These are phyloP conservation scores for Hypoxylon sp. DNA, from an alignment of 2,329 filamentous ascomycete genomes.

Conservation along the genomic window DNA sequence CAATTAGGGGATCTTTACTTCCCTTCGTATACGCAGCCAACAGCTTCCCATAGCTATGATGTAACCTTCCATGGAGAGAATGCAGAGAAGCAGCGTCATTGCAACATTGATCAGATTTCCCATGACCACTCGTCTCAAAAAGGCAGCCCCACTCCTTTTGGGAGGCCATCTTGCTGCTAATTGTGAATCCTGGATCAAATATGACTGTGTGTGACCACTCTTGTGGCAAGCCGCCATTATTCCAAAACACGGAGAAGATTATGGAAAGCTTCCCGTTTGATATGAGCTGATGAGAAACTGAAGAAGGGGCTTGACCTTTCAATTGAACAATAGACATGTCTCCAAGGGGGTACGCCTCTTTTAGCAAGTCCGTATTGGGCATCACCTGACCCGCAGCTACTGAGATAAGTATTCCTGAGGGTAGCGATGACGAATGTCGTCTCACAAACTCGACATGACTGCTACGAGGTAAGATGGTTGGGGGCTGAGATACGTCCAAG, in stretches of 20 bases:
- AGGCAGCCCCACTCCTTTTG: conserved; percentile 29
- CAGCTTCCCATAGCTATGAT: background rate
- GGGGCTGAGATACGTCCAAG: conserved; percentile 1
- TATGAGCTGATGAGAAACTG: conserved; percentile 34
- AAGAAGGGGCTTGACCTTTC: background rate
- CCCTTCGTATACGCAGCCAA: background rate
- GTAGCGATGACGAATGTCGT: background rate
- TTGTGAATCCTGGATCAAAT: conserved; percentile 14
- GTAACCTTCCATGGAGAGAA: conserved; percentile 22
- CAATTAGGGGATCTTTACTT: conserved; percentile 12
- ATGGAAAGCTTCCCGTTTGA: conserved; percentile 21
- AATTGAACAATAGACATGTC: conserved; percentile 9
- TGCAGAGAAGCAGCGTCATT: conserved; percentile 1
- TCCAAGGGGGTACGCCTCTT: conserved; percentile 14
- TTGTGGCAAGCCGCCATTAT: background rate
- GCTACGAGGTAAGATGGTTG: too few relatives aligned
- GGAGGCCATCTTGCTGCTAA: conserved; percentile 5
- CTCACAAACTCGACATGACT: too few relatives aligned
- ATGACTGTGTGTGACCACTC: conserved; percentile 30
- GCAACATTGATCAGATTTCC: background rate
- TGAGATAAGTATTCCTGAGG: conserved; percentile 19
- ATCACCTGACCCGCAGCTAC: conserved; percentile 26
- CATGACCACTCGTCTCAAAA: background rate
- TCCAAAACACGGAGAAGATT: conserved; percentile 36
- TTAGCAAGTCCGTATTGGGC: background rate